phyloP scores from a whole-genome alignment of 2,329 filamentous ascomycete species.

The Rosellinia necatrix region DNA sequence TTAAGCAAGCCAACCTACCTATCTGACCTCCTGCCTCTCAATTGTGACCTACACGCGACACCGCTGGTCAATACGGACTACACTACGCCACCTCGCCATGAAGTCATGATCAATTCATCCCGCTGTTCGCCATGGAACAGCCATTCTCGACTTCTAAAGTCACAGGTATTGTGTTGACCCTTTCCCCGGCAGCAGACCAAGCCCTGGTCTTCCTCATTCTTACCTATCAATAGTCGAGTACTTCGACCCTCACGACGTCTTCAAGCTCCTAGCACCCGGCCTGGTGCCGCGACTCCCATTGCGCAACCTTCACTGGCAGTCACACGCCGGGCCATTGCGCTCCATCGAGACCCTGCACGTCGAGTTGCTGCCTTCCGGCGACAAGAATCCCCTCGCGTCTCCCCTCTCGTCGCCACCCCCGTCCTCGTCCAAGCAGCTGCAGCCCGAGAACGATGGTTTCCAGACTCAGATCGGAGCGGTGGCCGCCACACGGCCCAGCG shows the following conservation, averaged over 20 bases:
- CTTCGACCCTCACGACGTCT: constrained; percentile 89
- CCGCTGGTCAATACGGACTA: no score
- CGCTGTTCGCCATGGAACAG: constrained; percentile 63
- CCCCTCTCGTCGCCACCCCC: constrained; percentile 43
- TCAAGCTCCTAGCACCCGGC: constrained; percentile 77
- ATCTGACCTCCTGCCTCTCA: no score
- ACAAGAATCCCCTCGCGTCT: constrained; percentile 46
- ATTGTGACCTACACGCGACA: no score
- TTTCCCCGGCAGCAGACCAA: constrained; percentile 23
- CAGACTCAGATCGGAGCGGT: constrained; percentile 54
- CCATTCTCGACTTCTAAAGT: constrained; percentile 76
- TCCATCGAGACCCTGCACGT: constrained; percentile 94
- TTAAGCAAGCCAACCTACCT: no score
- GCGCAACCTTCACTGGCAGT: constrained; percentile 95
- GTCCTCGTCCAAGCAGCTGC: constrained; percentile 21
- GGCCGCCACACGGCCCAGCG: constrained; percentile 38
- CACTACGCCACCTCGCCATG: no score
- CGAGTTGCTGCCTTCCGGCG: constrained; percentile 72
- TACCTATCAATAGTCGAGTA: constrained; percentile 76
- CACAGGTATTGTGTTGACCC: constrained; percentile 58
- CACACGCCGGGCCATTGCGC: constrained; percentile 84
- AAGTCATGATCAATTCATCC: constrained; percentile 32
- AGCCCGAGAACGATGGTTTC: constrained; percentile 61
- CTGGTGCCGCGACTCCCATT: constrained; percentile 81
- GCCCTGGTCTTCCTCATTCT: constrained; percentile 21